phyloP scores from a whole-genome alignment of 805 yeast genomes.

The Wickerhamomyces strasburgensis region DNA sequence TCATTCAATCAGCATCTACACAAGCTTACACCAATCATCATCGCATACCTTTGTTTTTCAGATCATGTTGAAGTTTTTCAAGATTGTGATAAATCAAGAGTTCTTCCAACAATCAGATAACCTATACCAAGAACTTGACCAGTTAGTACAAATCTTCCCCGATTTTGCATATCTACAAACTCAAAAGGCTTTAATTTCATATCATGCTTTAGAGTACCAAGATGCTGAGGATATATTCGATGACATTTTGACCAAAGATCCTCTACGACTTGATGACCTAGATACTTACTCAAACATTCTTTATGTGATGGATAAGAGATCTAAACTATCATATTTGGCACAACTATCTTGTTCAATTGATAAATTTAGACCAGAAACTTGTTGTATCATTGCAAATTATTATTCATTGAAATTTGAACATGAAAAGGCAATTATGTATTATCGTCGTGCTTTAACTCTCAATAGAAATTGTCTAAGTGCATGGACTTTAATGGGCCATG shows the following conservation, averaged over 20 bases:
- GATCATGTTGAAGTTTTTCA: conserved; percentile 16
- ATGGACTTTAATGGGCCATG: conserved; percentile 99
- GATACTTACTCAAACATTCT: conserved; percentile 93
- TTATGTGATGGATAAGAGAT: conserved; percentile 85
- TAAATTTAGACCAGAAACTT: conserved; percentile 87
- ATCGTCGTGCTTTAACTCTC: conserved; percentile 79
- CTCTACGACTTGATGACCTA: conserved; percentile 82
- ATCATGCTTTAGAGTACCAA: conserved; percentile 79
- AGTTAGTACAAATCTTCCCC: conserved; percentile 57
- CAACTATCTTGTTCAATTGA: conserved; percentile 80
- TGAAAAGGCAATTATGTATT: conserved; percentile 90
- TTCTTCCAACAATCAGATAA: conserved; percentile 64
- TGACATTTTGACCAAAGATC: conserved; percentile 65
- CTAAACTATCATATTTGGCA: conserved; percentile 81
- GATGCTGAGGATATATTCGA: conserved; percentile 81
- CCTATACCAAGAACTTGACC: conserved; percentile 45
- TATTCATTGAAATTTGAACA: conserved; percentile 90
- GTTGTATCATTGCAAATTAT: conserved; percentile 91
- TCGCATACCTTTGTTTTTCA: conserved; percentile 1
- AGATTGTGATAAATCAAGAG: conserved; percentile 47
- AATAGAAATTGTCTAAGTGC: conserved; percentile 81
- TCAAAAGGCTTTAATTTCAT: conserved; percentile 77
- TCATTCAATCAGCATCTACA: conserved; percentile 39
- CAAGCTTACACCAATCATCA: conserved; percentile 15
- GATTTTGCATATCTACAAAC: conserved; percentile 66